Percentiles rank a stretch among this genome's conserved stretches.
Conservation (phyloP, 179 eudicot species). For the Spergularia azorica region DNA sequence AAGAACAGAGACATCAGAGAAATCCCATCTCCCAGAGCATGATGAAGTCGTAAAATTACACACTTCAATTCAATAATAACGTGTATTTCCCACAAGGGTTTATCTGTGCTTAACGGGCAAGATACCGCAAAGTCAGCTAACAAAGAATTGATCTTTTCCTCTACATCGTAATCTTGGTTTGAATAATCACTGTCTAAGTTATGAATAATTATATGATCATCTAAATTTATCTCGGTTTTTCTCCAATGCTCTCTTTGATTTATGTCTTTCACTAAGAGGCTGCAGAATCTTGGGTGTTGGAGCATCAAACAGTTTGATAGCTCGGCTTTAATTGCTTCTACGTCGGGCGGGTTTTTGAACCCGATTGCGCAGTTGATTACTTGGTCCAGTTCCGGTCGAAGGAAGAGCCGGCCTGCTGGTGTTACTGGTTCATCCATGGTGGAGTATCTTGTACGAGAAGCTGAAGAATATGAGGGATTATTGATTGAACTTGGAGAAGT, state of each 20-base stretch:
- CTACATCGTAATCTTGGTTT: background rate
- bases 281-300: conserved; percentile 66
- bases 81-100: conserved; percentile 46
- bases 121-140: conserved; percentile 40
- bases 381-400: conserved; percentile 47
- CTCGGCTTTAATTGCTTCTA: conserved; percentile 34
- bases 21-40: conserved; percentile 42
- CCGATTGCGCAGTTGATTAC: conserved; percentile 56
- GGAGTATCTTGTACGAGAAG: background rate
- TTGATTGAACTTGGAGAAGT: too few relatives aligned
- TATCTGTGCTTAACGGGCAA: conserved; percentile 25
- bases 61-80: conserved; percentile 21
- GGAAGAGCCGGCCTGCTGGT: conserved; percentile 64
- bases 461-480: too few relatives aligned
- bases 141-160: conserved; percentile 22
- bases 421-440: conserved; percentile 50
- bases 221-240: conserved; percentile 30
- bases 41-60: conserved; percentile 33
- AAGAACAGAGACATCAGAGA: conserved; percentile 35
- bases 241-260: conserved; percentile 38
- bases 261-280: conserved; percentile 45
- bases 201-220: conserved; percentile 36
- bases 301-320: conserved; percentile 39
- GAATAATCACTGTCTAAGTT: background rate
- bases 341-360: conserved; percentile 34